Conservation (phyloP, 495 filamentous ascomycete genomes). For the Choiromyces venosus region DNA sequence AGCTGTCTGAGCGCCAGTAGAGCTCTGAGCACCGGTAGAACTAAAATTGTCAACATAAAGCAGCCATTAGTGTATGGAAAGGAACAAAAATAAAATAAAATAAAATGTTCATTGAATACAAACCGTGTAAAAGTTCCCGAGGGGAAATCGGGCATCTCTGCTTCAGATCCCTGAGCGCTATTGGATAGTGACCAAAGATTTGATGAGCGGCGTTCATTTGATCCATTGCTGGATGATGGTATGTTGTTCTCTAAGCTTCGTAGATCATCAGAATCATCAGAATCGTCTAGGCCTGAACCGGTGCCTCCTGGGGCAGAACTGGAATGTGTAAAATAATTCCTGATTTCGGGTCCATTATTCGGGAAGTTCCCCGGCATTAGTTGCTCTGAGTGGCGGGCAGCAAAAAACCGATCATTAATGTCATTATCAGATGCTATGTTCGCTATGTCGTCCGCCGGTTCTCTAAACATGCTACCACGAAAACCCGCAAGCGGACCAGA, state of each 20-base stretch:
- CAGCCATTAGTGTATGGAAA: background rate
- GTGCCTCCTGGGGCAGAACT: background rate
- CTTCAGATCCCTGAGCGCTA: background rate
- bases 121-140: background rate
- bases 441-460: background rate
- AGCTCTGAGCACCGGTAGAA: background rate
- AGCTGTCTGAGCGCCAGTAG: background rate
- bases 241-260: slow-evolving; percentile 1
- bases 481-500: background rate
- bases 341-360: background rate
- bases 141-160: background rate
- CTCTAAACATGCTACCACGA: background rate
- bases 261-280: background rate
- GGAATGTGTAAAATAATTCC: background rate
- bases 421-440: background rate
- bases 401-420: background rate
- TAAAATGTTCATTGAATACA: background rate
- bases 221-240: background rate
- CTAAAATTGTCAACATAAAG: background rate
- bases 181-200: slow-evolving; percentile 1
- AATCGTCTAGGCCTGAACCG: background rate
- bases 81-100: background rate
- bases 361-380: background rate
- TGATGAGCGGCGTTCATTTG: background rate
- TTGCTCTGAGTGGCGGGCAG: background rate